Percentiles rank a stretch among this genome's conserved stretches.
phyloP scores from a whole-genome alignment of 2,329 filamentous ascomycete genomes.

The Fusarium devonianum region DNA sequence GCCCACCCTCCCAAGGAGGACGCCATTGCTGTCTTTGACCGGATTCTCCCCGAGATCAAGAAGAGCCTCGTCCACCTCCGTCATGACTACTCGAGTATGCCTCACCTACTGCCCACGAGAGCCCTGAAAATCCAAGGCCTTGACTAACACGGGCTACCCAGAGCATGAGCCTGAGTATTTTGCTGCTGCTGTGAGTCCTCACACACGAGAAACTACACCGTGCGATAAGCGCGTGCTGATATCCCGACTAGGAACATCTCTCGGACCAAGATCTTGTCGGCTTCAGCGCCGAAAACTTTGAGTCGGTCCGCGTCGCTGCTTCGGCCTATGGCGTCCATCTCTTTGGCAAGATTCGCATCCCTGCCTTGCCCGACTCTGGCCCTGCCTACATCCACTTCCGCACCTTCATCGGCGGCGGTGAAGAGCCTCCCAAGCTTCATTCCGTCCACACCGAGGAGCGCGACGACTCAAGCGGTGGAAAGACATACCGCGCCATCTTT shows the following conservation, averaged over 20 bases:
- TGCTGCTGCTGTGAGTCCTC: conserved; percentile 51
- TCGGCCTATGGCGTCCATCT: conserved; percentile 80
- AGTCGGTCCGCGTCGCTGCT: conserved; percentile 92
- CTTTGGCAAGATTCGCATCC: conserved; percentile 73
- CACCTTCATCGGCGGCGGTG: conserved; percentile 84
- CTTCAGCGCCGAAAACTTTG: conserved; percentile 79
- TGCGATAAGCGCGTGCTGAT: not conserved
- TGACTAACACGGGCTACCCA: conserved; percentile 33
- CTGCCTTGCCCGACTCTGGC: conserved; percentile 56
- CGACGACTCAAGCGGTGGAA: conserved; percentile 87
- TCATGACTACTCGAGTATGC: conserved; percentile 54
- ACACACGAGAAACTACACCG: not conserved
- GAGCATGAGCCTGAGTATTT: conserved; percentile 65
- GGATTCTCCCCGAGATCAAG: conserved; percentile 60
- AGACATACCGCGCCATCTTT: conserved; percentile 92
- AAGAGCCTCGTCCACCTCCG: conserved; percentile 57
- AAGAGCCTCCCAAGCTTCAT: conserved; percentile 81
- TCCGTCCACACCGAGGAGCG: conserved; percentile 96
- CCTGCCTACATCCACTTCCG: conserved; percentile 84
- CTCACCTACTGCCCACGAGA: not conserved
- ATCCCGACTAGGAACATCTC: conserved; percentile 15
- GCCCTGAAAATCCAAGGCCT: too few species aligned
- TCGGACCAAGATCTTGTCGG: conserved; percentile 88
- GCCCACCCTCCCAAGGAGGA: conserved; percentile 59
- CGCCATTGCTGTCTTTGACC: conserved; percentile 57